These are phyloP conservation scores for Penicillium flavigenum DNA, from an alignment of 495 filamentous ascomycete genomes.

Conservation along the genomic window DNA sequence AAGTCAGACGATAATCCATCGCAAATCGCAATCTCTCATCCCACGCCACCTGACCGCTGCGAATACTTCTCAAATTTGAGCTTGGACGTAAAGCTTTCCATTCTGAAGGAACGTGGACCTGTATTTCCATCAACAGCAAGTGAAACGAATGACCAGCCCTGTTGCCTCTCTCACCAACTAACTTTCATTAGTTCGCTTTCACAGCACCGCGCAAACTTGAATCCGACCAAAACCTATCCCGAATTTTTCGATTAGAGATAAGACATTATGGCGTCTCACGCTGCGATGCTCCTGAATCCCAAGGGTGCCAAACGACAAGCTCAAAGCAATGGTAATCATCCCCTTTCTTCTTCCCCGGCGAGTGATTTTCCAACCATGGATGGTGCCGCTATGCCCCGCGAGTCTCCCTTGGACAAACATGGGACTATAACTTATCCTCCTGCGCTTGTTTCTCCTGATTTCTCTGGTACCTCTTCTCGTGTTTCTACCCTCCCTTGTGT, in stretches of 20 bases:
- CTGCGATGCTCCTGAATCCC: slow-evolving; percentile 47
- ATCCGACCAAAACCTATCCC: background rate
- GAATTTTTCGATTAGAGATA: background rate
- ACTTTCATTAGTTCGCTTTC: slow-evolving; percentile 2
- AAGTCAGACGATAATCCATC: background rate
- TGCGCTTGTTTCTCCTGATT: background rate
- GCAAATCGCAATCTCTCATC: background rate
- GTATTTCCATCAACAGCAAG: background rate
- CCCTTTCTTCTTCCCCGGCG: slow-evolving; percentile 11
- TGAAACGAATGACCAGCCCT: background rate
- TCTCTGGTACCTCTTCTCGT: slow-evolving; percentile 1
- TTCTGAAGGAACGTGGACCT: background rate
- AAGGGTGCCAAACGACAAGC: slow-evolving; percentile 37
- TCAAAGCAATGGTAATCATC: slow-evolving; percentile 37
- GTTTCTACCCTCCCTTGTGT: background rate
- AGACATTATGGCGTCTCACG: slow-evolving; percentile 41
- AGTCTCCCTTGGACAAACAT: background rate
- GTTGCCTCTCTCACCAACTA: slow-evolving; percentile 6
- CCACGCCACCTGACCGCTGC: background rate
- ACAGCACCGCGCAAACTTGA: background rate
- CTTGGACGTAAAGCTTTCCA: background rate
- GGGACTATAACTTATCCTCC: background rate
- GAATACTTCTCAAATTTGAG: background rate
- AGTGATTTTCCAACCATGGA: background rate
- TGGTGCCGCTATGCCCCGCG: background rate